phyloP scores from a whole-genome alignment of 495 filamentous ascomycete genomes.

The Aspergillus asperescens region DNA sequence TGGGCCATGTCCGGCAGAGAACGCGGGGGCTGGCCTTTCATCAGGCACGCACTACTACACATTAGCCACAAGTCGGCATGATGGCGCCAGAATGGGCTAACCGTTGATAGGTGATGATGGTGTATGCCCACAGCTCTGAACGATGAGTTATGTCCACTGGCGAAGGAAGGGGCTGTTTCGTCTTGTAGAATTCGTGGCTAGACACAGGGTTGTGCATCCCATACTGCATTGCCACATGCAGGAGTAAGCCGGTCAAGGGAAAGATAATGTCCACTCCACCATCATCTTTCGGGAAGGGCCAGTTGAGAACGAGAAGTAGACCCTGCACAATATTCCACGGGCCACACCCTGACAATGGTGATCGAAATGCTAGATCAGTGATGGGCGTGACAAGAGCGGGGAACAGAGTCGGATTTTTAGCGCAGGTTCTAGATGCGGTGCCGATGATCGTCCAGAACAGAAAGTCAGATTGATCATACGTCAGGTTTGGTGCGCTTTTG shows the following conservation, averaged over 20 bases:
- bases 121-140: conserved; percentile 42
- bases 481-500: conserved; percentile 34
- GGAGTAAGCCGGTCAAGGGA: conserved; percentile 35
- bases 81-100: conserved; percentile 13
- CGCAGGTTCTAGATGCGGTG: conserved; percentile 34
- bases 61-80: not conserved
- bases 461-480: conserved; percentile 41
- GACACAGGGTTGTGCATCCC: conserved; percentile 46
- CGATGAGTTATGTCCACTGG: conserved; percentile 36
- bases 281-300: conserved; percentile 46
- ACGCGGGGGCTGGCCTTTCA: conserved; percentile 37
- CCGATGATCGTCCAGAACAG: conserved; percentile 49
- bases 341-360: conserved; percentile 29
- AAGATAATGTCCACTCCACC: conserved; percentile 40
- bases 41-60: conserved; percentile 27
- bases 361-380: conserved; percentile 41
- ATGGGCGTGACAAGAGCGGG: conserved; percentile 36
- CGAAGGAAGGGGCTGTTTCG: conserved; percentile 29
- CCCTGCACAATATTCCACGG: conserved; percentile 45
- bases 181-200: conserved; percentile 43
- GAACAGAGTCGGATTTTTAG: conserved; percentile 40
- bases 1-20: conserved; percentile 30
- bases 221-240: conserved; percentile 48
- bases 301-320: conserved; percentile 43
- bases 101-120: conserved; percentile 40